Conservation (phyloP, 2,329 filamentous ascomycete species). For the Anthostomella pinea region DNA sequence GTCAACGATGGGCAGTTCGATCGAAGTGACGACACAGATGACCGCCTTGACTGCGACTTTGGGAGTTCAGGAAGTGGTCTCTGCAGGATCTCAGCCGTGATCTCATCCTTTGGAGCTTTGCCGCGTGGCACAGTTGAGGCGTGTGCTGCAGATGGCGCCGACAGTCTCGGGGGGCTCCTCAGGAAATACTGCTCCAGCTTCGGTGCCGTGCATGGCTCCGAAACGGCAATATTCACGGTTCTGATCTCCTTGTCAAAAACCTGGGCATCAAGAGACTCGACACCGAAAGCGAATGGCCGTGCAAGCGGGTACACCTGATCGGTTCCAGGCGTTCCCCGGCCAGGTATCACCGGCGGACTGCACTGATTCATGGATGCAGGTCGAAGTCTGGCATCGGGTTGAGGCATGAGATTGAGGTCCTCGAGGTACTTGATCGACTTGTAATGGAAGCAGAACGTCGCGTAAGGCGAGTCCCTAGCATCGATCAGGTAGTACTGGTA, state of each 20-base stretch:
- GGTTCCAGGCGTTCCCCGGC: not conserved
- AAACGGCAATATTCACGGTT: slow-evolving; percentile 2
- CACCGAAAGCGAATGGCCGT: slow-evolving; percentile 16
- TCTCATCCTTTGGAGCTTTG: slow-evolving; percentile 2
- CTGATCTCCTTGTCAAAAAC: slow-evolving; percentile 11
- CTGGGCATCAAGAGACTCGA: slow-evolving; percentile 10
- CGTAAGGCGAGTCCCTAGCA: slow-evolving; percentile 49
- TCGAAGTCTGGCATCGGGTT: slow-evolving; percentile 10
- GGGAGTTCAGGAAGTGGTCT: slow-evolving; percentile 31
- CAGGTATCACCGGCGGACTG: not conserved
- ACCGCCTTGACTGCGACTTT: slow-evolving; percentile 16
- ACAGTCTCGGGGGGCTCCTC: slow-evolving; percentile 16
- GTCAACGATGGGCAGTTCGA: slow-evolving; percentile 33
- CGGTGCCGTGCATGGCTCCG: slow-evolving; percentile 3
- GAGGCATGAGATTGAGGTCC: slow-evolving; percentile 46
- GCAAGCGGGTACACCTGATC: slow-evolving; percentile 1
- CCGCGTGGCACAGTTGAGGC: slow-evolving; percentile 1
- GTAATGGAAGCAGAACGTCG: slow-evolving; percentile 56
- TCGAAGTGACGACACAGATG: slow-evolving; percentile 26
- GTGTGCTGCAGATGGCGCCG: slow-evolving; percentile 1
- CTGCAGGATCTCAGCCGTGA: slow-evolving; percentile 13
- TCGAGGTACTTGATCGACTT: slow-evolving; percentile 49
- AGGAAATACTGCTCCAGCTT: slow-evolving; percentile 14
- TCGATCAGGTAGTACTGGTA: slow-evolving; percentile 54
- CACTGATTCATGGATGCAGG: slow-evolving; percentile 5